A percentile compares a stretch with the other conserved stretches of the same genome.
phyloP scores from a whole-genome alignment of 2,329 filamentous ascomycete species.

The Trichoderma cornu-damae region DNA sequence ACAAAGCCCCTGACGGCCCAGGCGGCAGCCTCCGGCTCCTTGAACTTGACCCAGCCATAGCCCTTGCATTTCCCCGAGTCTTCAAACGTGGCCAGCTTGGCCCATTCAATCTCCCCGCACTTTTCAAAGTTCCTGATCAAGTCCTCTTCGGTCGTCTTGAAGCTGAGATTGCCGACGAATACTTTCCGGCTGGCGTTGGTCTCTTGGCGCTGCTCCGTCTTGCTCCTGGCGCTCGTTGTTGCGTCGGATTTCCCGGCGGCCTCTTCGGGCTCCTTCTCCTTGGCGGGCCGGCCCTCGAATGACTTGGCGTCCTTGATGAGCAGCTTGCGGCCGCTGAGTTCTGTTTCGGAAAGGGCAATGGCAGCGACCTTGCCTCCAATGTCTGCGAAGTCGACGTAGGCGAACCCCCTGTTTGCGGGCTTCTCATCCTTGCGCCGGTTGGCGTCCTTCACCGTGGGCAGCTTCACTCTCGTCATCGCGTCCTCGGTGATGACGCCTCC shows the following conservation, averaged over 20 bases:
- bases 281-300: constrained; percentile 83
- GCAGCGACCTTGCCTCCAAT: constrained; percentile 68
- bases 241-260: constrained; percentile 28
- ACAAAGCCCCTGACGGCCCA: constrained; percentile 71
- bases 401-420: constrained; percentile 79
- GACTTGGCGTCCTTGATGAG: constrained; percentile 90
- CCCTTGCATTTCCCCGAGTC: constrained; percentile 98
- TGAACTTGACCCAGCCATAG: constrained; percentile 91
- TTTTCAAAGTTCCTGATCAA: constrained; percentile 74
- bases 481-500: constrained; percentile 60
- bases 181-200: constrained; percentile 70
- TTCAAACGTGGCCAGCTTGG: constrained; percentile 91
- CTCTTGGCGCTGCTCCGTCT: constrained; percentile 34
- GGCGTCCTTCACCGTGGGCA: constrained; percentile 60
- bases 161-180: constrained; percentile 87
- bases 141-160: constrained; percentile 75
- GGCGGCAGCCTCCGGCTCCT: constrained; percentile 67
- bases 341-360: constrained; percentile 78
- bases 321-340: constrained; percentile 69
- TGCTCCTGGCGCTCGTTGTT: constrained; percentile 30
- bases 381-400: constrained; percentile 85
- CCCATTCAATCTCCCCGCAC: constrained; percentile 76
- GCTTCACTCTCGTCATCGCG: constrained; percentile 77
- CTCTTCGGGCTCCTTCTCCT: constrained; percentile 41
- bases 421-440: constrained; percentile 32